These are phyloP conservation scores for Allium sativum DNA, from an alignment of 106 monocot species.

Conservation along the genomic window DNA sequence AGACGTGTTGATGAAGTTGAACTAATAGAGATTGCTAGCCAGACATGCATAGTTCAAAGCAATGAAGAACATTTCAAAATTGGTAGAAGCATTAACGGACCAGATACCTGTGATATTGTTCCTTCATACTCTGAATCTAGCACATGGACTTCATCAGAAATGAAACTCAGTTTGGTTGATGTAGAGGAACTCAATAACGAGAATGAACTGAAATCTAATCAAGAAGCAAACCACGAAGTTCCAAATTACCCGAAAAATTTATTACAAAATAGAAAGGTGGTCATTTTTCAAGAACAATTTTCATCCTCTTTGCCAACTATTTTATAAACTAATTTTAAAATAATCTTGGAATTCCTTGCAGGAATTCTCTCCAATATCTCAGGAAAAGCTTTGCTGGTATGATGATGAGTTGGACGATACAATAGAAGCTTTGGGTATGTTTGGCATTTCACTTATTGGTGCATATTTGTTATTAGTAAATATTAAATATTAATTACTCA, in stretches of 20 bases:
- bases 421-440: conserved; percentile 30
- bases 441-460: neutral
- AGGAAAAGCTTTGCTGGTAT: conserved; percentile 58
- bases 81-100: neutral
- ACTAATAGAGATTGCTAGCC: neutral
- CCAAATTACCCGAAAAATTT: neutral
- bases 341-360: neutral
- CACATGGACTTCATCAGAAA: neutral
- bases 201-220: neutral
- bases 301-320: neutral
- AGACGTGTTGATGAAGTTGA: neutral
- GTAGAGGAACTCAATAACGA: neutral
- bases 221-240: neutral
- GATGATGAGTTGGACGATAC: conserved; percentile 27
- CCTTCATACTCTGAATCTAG: neutral
- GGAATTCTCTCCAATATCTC: conserved; percentile 51
- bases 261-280: neutral
- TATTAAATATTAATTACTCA: no score
- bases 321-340: neutral
- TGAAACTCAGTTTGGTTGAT: neutral
- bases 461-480: no score
- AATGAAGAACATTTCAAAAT: neutral
- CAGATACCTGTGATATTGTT: neutral
- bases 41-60: neutral
- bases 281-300: neutral